These are phyloP conservation scores for Lachancea lanzarotensis DNA, from an alignment of 805 yeast species.

Conservation along the genomic window DNA sequence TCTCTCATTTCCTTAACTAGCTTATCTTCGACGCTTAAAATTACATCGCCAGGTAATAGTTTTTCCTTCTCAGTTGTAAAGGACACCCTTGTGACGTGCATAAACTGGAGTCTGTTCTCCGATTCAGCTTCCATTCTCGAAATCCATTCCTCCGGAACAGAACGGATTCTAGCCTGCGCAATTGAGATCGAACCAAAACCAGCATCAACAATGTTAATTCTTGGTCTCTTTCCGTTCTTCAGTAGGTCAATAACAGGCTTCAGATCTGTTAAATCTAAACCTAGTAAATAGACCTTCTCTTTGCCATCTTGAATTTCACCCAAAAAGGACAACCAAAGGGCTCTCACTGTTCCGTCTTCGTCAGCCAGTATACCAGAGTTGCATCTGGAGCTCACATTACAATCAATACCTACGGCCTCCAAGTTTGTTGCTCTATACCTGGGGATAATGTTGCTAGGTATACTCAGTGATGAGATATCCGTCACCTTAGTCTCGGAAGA, in stretches of 20 bases:
- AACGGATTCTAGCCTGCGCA: constrained; percentile 72
- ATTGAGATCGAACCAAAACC: constrained; percentile 66
- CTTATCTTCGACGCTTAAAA: constrained; percentile 61
- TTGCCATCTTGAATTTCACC: constrained; percentile 63
- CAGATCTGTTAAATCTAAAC: constrained; percentile 67
- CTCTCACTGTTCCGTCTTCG: constrained; percentile 70
- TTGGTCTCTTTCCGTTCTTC: constrained; percentile 44
- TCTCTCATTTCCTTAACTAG: constrained; percentile 64
- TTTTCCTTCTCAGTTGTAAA: constrained; percentile 37
- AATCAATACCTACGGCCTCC: constrained; percentile 71
- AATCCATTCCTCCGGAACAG: constrained; percentile 86
- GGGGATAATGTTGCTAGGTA: constrained; percentile 67
- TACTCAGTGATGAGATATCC: constrained; percentile 65
- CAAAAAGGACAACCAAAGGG: constrained; percentile 76
- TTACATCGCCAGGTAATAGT: constrained; percentile 62
- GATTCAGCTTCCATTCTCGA: constrained; percentile 54
- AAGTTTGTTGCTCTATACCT: constrained; percentile 80
- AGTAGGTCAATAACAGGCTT: constrained; percentile 49
- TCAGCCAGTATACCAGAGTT: constrained; percentile 74
- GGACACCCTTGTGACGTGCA: constrained; percentile 63
- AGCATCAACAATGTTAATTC: constrained; percentile 65
- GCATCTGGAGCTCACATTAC: constrained; percentile 65
- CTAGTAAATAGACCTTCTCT: constrained; percentile 65
- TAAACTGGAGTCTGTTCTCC: constrained; percentile 63
- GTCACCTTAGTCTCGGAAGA: constrained; percentile 71